These are phyloP conservation scores for Tuber indicum DNA, from an alignment of 495 filamentous ascomycete genomes.

Conservation along the genomic window DNA sequence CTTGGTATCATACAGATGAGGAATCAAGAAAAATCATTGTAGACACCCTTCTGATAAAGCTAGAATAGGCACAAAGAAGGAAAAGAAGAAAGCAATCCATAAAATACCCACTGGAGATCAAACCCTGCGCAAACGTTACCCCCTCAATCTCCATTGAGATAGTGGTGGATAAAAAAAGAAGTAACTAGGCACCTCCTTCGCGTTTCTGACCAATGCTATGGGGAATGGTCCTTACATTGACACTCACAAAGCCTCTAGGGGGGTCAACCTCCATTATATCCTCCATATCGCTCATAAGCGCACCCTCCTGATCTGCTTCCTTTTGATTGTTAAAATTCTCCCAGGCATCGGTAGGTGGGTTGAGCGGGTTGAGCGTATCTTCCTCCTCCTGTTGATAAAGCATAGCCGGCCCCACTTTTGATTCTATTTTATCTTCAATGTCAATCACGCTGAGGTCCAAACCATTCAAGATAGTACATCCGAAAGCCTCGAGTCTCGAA, in stretches of 20 bases:
- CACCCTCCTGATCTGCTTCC: not conserved
- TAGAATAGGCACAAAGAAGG: not conserved
- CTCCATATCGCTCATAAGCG: not conserved
- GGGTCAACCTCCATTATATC: not conserved
- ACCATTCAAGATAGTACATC: not conserved
- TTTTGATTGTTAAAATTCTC: not conserved
- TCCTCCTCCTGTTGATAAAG: not conserved
- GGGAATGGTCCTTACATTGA: not conserved
- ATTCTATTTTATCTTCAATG: not conserved
- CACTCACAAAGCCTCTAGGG: slow-evolving; percentile 1
- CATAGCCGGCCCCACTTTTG: not conserved
- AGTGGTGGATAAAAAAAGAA: not conserved
- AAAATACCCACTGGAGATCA: not conserved
- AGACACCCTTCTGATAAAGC: not conserved
- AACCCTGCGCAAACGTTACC: not conserved
- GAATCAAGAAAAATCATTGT: not conserved
- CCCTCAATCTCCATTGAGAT: not conserved
- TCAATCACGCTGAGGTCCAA: not conserved
- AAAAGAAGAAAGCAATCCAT: not conserved
- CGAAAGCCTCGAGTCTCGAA: not conserved
- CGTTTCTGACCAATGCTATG: not conserved
- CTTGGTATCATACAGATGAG: not conserved
- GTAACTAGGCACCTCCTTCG: not conserved
- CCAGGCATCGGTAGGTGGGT: not conserved
- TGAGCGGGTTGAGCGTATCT: not conserved